Base-by-base conservation (phyloP, 495 filamentous ascomycete species). In the Xylaria scruposa region DNA sequence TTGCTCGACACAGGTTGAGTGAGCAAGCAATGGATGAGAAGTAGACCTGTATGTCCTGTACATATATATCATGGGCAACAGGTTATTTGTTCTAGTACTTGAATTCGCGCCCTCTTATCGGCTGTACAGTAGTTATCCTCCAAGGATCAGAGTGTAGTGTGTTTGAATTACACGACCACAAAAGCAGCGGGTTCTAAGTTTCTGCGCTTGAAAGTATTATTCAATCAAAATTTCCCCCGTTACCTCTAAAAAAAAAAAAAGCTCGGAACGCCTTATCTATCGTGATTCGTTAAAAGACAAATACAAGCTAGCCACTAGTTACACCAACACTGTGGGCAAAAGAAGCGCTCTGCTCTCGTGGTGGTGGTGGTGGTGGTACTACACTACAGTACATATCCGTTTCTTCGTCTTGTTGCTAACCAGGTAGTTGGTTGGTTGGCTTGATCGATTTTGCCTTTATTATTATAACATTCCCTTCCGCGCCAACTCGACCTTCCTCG, bases 391-490 rank as follows among this genome's bases (percentile, higher is more conserved):
- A n/a, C n/a, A 38, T 1, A 38, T 38, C 36, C 4, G 4, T 36
- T 36, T 8, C 7, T 38, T 38, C 36, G 0, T 7, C 9, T 49
- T 49, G 19, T 49, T n/a, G 5, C 5, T 8, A 1, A 1, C n/a
- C 7, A 3, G 8, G 0, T 51, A 1, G 5, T 38, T 58, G 19
- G 2, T n/a, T 49, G n/a, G 19, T 56, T 49, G 46, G 1, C 3
- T 47, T 4, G 44, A 31, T 31, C 29, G 29, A 31, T 4, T 12
- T 46, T 46, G 12, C 42, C 38, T 42, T n/a, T n/a, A n/a, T n/a
- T n/a, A n/a, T n/a, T n/a, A 97, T 68, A 97, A 80, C 78, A 97
- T 74, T 40, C 94, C 94, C 85, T 97, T 94, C 73, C 92, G 86
- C 51, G 91, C 93, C 79, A 95, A 85, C 78, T 94, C 92, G 69